Conservation (phyloP, 2,329 filamentous ascomycete genomes). For the Colletotrichum costaricense region DNA sequence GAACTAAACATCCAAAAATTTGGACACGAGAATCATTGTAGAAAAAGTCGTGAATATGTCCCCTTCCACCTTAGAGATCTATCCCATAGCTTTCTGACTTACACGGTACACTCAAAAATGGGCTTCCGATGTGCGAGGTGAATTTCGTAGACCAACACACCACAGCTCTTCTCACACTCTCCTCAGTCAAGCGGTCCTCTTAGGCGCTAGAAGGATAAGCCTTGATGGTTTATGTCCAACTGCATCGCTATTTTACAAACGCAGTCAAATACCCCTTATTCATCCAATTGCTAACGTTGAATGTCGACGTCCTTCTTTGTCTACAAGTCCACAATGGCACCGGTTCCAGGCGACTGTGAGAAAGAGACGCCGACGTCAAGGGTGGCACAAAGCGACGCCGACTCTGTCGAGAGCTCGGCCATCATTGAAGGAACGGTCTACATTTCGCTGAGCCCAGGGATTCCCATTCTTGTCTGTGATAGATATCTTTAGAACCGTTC, state of each 20-base stretch:
- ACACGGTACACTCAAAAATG: background rate
- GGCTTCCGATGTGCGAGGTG: background rate
- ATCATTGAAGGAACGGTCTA: background rate
- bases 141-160: background rate
- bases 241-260: background rate
- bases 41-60: no score
- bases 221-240: background rate
- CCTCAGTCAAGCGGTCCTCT: background rate
- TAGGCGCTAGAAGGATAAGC: no score
- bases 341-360: background rate
- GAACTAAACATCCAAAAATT: no score
- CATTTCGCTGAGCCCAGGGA: no score
- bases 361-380: background rate
- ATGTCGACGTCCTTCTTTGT: background rate
- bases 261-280: background rate
- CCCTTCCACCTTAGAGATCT: background rate
- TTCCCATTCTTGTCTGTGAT: background rate
- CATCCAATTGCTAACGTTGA: background rate
- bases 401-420: background rate
- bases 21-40: no score
- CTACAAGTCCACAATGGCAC: background rate
- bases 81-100: background rate
- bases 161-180: background rate
- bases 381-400: background rate
- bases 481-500: background rate